phyloP scores from a whole-genome alignment of 331 rosid genomes.

The Cydonia oblonga region DNA sequence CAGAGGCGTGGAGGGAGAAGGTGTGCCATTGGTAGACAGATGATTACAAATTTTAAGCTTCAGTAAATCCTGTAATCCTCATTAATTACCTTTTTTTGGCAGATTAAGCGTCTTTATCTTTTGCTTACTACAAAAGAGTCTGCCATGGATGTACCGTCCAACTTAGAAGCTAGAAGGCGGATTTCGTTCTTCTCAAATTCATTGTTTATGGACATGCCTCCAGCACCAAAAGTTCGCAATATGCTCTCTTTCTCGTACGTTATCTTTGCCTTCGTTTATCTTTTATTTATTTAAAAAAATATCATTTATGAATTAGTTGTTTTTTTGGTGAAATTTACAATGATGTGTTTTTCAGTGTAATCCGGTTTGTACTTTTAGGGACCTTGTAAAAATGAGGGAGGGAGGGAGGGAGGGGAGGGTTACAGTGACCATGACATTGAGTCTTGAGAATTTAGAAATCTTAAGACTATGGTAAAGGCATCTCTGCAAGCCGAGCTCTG shows the following conservation, averaged over 20 bases:
- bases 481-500: background rate
- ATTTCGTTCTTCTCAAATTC: constrained; percentile 60
- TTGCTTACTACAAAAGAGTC: constrained; percentile 96
- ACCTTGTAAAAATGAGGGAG: background rate
- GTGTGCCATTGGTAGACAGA: constrained; percentile 25
- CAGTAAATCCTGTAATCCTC: background rate
- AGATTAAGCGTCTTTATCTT: constrained; percentile 71
- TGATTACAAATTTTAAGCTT: background rate
- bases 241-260: constrained; percentile 99
- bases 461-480: background rate
- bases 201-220: constrained; percentile 89
- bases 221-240: constrained; percentile 93
- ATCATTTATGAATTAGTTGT: too few relatives aligned
- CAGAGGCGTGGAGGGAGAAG: constrained; percentile 98
- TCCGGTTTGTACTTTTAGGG: background rate
- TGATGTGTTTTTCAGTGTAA: background rate
- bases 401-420: too few relatives aligned
- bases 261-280: background rate
- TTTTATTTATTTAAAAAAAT: background rate
- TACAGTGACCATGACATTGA: background rate
- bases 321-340: background rate
- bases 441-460: background rate
- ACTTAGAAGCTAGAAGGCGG: constrained; percentile 72
- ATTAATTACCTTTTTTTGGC: background rate
- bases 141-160: constrained; percentile 98